phyloP scores from a whole-genome alignment of 768 basidiomycete species.

The Russula sp. region DNA sequence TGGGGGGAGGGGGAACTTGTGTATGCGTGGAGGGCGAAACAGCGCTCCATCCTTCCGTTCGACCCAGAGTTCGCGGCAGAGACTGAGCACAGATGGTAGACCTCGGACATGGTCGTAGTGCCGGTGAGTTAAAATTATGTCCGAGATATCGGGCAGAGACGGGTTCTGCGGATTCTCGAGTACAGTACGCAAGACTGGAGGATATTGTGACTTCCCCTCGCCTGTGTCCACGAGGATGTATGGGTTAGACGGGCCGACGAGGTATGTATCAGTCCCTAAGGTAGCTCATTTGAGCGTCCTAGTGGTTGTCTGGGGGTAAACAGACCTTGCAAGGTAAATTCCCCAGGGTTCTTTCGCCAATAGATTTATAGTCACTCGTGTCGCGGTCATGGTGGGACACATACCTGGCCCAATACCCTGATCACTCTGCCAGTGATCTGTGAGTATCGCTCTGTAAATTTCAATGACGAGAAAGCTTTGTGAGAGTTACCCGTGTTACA shows the following conservation, averaged over 20 bases:
- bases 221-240: slow-evolving; percentile 81
- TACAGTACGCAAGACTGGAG: slow-evolving; percentile 55
- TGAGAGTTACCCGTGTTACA: slow-evolving; percentile 42
- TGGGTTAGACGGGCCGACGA: slow-evolving; percentile 62
- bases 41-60: slow-evolving; percentile 32
- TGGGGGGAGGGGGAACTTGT: slow-evolving; percentile 54
- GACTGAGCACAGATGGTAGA: slow-evolving; percentile 56
- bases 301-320: neutral
- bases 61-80: slow-evolving; percentile 60
- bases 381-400: neutral
- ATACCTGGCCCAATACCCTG: slow-evolving; percentile 71
- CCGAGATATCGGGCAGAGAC: slow-evolving; percentile 57
- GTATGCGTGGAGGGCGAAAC: slow-evolving; percentile 62
- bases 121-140: slow-evolving; percentile 89
- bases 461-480: neutral
- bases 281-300: neutral
- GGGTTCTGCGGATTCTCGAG: slow-evolving; percentile 39
- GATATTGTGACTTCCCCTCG: slow-evolving; percentile 63
- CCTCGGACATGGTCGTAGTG: slow-evolving; percentile 85
- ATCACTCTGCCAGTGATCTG: slow-evolving; percentile 65
- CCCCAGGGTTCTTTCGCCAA: slow-evolving; percentile 65
- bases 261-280: slow-evolving; percentile 84
- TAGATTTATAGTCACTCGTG: neutral
- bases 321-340: slow-evolving; percentile 79
- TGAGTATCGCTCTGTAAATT: neutral